Percentiles rank a stretch among this genome's conserved stretches.
Conservation (phyloP, 306 rosid genomes). For the Ormosia emarginata region DNA sequence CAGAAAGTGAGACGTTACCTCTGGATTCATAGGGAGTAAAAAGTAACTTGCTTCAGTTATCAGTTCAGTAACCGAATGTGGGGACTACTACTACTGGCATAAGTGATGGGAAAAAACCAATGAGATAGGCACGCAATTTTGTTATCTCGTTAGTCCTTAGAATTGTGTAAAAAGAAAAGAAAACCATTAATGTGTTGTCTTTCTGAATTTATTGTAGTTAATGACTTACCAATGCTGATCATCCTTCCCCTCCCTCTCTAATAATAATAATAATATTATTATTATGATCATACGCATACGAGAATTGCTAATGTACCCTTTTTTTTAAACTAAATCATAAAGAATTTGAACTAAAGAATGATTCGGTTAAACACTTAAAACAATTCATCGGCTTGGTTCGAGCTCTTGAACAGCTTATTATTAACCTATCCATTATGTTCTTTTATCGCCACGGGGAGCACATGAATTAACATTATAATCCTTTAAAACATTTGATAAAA, state of each 20-base stretch:
- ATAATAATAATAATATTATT: not conserved
- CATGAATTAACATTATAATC: not conserved
- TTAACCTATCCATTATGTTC: not conserved
- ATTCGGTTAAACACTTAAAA: not conserved
- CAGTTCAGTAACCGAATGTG: slow-evolving; percentile 5
- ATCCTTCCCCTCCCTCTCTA: too few species aligned
- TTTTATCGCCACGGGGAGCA: not conserved
- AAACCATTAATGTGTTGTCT: slow-evolving; percentile 1
- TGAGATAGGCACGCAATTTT: slow-evolving; percentile 19
- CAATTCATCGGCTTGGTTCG: not conserved
- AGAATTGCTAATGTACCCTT: not conserved
- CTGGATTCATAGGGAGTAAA: slow-evolving; percentile 20
- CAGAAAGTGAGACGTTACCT: slow-evolving; percentile 36
- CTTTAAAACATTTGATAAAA: not conserved
- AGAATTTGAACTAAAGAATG: not conserved
- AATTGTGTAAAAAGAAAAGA: slow-evolving; percentile 15
- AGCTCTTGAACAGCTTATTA: not conserved
- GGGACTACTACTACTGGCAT: not conserved
- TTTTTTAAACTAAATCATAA: too few species aligned
- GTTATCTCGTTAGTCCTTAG: slow-evolving; percentile 9
- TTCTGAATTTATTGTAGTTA: slow-evolving; percentile 6
- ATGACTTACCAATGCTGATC: not conserved
- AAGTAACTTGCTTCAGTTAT: not conserved
- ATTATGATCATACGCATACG: not conserved
- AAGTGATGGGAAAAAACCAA: not conserved